Evolutionary conservation across 805 yeast genomes (phyloP).

Genomic region (Suhomyces vadensis): DNA sequence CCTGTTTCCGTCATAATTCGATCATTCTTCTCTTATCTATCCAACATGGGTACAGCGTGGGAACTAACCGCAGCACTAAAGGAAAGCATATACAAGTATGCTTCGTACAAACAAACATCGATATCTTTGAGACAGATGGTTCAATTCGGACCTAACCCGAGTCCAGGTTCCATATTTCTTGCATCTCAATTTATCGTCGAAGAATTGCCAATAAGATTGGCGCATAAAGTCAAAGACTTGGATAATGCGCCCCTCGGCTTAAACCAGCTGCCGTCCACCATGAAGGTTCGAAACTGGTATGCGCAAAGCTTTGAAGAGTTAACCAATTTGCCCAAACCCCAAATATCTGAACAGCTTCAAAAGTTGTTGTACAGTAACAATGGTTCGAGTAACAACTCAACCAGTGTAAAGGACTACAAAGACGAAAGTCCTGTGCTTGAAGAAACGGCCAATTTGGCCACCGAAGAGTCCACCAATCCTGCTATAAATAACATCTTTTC

Average conservation of each 20-base stretch:
- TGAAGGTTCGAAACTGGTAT: conserved; percentile 82
- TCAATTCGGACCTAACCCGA: conserved; percentile 79
- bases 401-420: not conserved
- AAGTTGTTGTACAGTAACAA: conserved; percentile 30
- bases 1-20: conserved; percentile 2
- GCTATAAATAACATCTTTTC: conserved; percentile 42
- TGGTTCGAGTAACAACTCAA: conserved; percentile 9
- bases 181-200: conserved; percentile 84
- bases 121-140: conserved; percentile 88
- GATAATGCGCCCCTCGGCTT: conserved; percentile 79
- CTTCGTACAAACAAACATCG: conserved; percentile 78
- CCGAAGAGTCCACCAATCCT: conserved; percentile 31
- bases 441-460: conserved; percentile 27
- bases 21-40: not conserved
- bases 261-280: conserved; percentile 70
- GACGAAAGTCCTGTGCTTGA: not conserved
- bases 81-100: conserved; percentile 61
- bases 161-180: conserved; percentile 73
- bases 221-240: conserved; percentile 81
- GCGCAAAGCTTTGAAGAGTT: conserved; percentile 87
- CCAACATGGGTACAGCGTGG: conserved; percentile 48
- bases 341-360: conserved; percentile 43
- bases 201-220: conserved; percentile 83
- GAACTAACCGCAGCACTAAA: conserved; percentile 49
- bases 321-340: conserved; percentile 62